phyloP scores from a whole-genome alignment of 2,329 filamentous ascomycete species.

The Periconia sp. region DNA sequence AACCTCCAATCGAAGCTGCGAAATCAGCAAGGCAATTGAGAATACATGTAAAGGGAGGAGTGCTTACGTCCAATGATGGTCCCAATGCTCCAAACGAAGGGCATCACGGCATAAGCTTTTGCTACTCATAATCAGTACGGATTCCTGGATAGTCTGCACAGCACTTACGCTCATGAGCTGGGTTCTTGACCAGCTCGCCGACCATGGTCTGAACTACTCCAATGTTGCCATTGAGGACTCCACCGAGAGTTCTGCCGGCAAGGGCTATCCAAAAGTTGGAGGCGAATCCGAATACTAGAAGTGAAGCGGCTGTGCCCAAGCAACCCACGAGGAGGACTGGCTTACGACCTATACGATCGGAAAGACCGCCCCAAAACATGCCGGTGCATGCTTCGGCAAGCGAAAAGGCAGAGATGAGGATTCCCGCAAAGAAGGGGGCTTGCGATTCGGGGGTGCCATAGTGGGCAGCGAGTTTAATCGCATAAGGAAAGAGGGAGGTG shows the following conservation, averaged over 20 bases:
- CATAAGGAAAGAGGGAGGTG: constrained; percentile 90
- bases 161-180: constrained; percentile 81
- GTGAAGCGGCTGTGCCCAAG: constrained; percentile 79
- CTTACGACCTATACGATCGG: constrained; percentile 48
- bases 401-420: constrained; percentile 89
- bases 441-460: constrained; percentile 45
- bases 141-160: background rate
- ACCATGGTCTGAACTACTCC: constrained; percentile 92
- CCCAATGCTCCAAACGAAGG: constrained; percentile 90
- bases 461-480: constrained; percentile 48
- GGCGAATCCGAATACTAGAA: constrained; percentile 83
- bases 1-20: constrained; percentile 77
- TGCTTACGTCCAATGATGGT: constrained; percentile 74
- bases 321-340: constrained; percentile 58
- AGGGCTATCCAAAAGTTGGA: constrained; percentile 85
- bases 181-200: constrained; percentile 81
- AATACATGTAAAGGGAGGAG: background rate
- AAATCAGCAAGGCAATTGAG: constrained; percentile 22
- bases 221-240: constrained; percentile 88
- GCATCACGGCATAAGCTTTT: constrained; percentile 88
- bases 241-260: constrained; percentile 75
- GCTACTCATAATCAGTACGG: constrained; percentile 54
- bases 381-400: constrained; percentile 85
- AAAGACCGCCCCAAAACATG: constrained; percentile 61
- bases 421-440: constrained; percentile 84